Conservation (phyloP, 768 basidiomycete species). For the Tylopilus plumbeoviolaceoides region DNA sequence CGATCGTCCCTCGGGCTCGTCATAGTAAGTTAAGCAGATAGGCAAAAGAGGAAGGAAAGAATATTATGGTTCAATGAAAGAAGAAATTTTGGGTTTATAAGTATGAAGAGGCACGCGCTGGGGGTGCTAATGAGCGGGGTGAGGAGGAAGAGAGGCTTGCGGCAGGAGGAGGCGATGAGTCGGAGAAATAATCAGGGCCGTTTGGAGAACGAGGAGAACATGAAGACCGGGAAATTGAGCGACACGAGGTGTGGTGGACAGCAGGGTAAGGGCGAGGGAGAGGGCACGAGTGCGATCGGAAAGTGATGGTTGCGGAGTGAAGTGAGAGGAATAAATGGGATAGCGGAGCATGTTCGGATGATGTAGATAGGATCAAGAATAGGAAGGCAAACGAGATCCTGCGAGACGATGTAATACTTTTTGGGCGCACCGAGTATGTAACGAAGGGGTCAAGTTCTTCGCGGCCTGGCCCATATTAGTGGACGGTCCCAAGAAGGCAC, state of each 20-base stretch:
- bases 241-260: constrained; percentile 47
- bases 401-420: constrained; percentile 12
- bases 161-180: constrained; percentile 34
- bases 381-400: constrained; percentile 21
- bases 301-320: constrained; percentile 25
- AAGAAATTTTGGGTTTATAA: constrained; percentile 53
- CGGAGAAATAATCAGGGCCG: constrained; percentile 40
- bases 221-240: constrained; percentile 39
- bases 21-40: constrained; percentile 59
- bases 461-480: constrained; percentile 15
- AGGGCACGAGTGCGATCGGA: constrained; percentile 31
- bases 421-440: constrained; percentile 21
- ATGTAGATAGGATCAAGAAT: constrained; percentile 19
- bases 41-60: constrained; percentile 50
- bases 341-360: constrained; percentile 26
- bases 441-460: constrained; percentile 24
- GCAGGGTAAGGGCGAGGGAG: constrained; percentile 35
- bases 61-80: constrained; percentile 42
- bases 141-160: constrained; percentile 31
- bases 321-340: constrained; percentile 30
- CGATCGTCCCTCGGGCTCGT: constrained; percentile 70
- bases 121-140: constrained; percentile 42
- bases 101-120: constrained; percentile 40
- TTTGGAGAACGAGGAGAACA: constrained; percentile 45
- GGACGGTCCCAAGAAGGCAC: constrained; percentile 9